Conservation (phyloP, 192 early-diverging fungal species). For the Coemansia sp. region DNA sequence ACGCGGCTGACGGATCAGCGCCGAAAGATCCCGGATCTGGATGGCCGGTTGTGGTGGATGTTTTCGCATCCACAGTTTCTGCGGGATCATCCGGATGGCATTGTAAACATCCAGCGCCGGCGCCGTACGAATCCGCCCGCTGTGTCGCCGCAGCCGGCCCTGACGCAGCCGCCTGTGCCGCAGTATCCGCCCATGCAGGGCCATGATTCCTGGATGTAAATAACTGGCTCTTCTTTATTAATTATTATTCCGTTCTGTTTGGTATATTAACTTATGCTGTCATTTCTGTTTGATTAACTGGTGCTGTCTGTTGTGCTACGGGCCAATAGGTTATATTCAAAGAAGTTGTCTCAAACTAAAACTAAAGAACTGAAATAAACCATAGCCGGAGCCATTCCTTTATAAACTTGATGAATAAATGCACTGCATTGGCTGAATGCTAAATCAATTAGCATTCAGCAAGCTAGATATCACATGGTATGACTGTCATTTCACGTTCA, state of each 20-base stretch:
- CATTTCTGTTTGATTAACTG: no score
- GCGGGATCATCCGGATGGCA: slow-evolving; percentile 42
- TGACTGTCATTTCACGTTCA: no score
- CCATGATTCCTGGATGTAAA: slow-evolving; percentile 32
- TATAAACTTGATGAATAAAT: no score
- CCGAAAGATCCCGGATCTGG: slow-evolving; percentile 40
- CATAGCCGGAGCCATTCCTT: no score
- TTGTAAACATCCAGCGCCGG: slow-evolving; percentile 50
- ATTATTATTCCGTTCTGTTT: no score
- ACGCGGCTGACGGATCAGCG: slow-evolving; percentile 47
- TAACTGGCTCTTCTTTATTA: slow-evolving; percentile 5
- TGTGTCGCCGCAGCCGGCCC: slow-evolving; percentile 13
- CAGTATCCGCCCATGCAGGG: slow-evolving; percentile 7
- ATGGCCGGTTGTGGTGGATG: slow-evolving; percentile 53
- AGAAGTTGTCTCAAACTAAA: no score
- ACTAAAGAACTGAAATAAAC: no score
- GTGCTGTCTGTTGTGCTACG: neutral
- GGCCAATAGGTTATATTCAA: no score
- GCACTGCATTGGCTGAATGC: no score
- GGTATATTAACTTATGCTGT: no score
- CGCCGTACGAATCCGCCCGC: slow-evolving; percentile 49
- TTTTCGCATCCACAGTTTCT: slow-evolving; percentile 50
- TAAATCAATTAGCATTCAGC: no score
- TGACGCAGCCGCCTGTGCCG: slow-evolving; percentile 6
- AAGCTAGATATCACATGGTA: no score